Percentiles rank a stretch among this genome's conserved stretches.
Conservation (phyloP, 495 filamentous ascomycete species). For the Chaetomium fimeti region DNA sequence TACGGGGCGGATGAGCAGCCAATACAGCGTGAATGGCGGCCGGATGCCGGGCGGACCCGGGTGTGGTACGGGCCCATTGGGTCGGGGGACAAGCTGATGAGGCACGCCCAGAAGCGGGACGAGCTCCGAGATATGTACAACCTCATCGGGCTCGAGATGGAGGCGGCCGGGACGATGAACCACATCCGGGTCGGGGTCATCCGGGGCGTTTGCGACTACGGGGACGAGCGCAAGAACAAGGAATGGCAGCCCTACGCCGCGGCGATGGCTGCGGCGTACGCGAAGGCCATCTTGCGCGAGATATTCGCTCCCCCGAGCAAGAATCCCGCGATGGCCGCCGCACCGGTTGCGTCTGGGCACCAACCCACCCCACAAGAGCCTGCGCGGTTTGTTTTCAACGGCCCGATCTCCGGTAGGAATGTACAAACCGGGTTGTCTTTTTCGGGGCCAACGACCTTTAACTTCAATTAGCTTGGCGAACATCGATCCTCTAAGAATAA, state of each 20-base stretch:
- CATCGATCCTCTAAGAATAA: too few species aligned
- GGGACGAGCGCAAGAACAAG: slow-evolving; percentile 2
- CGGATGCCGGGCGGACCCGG: background rate
- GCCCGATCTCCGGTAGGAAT: too few species aligned
- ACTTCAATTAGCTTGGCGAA: too few species aligned
- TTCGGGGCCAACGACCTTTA: too few species aligned
- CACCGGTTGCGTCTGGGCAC: background rate
- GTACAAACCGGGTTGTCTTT: too few species aligned
- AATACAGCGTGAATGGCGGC: background rate
- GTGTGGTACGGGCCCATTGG: slow-evolving; percentile 1
- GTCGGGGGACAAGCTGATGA: background rate
- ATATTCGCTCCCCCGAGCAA: background rate
- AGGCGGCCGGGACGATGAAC: slow-evolving; percentile 6
- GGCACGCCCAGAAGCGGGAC: background rate
- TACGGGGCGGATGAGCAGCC: background rate
- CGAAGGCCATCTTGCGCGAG: background rate
- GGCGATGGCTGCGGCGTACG: background rate
- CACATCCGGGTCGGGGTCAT: background rate
- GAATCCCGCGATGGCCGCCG: background rate
- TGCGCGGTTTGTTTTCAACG: too few species aligned
- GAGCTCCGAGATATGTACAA: background rate
- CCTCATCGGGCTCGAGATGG: background rate
- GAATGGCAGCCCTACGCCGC: slow-evolving; percentile 3
- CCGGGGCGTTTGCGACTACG: background rate
- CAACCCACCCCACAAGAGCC: too few species aligned